Percentiles rank a stretch among this genome's conserved stretches.
These are phyloP conservation scores for Goffeauzyma gilvescens DNA, from an alignment of 768 basidiomycete genomes.

Conservation along the genomic window DNA sequence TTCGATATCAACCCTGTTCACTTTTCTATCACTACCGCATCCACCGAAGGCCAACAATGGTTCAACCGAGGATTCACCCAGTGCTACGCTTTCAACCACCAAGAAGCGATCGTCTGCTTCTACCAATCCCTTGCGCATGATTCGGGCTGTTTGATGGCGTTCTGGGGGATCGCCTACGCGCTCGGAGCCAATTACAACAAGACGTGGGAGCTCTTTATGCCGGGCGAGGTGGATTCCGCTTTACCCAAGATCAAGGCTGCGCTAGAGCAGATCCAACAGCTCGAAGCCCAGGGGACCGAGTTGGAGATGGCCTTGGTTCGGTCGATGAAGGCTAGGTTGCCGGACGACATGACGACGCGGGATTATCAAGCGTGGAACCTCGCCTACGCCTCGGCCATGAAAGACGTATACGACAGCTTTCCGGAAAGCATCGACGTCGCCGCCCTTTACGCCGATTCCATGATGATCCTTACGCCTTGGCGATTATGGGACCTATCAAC, in stretches of 20 bases:
- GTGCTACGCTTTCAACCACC: constrained; percentile 20
- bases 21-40: constrained; percentile 10
- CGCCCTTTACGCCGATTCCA: constrained; percentile 18
- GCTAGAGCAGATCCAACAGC: background rate
- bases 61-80: constrained; percentile 21
- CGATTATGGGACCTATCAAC: constrained; percentile 20
- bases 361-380: constrained; percentile 13
- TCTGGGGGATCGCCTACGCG: constrained; percentile 22
- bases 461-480: constrained; percentile 23
- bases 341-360: constrained; percentile 6
- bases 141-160: constrained; percentile 13
- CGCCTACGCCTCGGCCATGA: constrained; percentile 15
- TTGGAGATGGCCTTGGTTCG: constrained; percentile 13
- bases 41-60: constrained; percentile 17
- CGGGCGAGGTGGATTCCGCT: constrained; percentile 6
- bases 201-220: constrained; percentile 15
- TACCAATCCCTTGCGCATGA: constrained; percentile 15
- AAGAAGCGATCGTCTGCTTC: constrained; percentile 18
- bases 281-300: background rate
- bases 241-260: constrained; percentile 9
- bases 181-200: constrained; percentile 25
- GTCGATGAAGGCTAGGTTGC: constrained; percentile 12
- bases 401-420: constrained; percentile 12
- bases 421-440: constrained; percentile 16
- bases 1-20: constrained; percentile 13